phyloP scores from a whole-genome alignment of 306 rosid species.

The Vigna trinervia region DNA sequence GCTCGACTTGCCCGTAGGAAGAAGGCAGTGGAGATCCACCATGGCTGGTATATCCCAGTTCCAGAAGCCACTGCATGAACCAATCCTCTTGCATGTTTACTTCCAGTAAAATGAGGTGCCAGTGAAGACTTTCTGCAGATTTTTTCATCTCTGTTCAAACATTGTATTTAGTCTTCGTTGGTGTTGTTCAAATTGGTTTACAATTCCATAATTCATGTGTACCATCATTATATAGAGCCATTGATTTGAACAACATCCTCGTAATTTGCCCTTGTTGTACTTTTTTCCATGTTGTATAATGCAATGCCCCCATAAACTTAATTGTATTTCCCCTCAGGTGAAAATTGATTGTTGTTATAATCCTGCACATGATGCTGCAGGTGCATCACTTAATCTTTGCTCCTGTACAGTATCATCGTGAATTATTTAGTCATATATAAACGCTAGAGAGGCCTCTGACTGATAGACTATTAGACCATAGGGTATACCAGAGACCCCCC shows the following conservation, averaged over 20 bases:
- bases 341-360: background rate
- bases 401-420: too few species aligned
- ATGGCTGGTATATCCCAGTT: conserved; percentile 89
- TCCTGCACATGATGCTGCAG: conserved; percentile 3
- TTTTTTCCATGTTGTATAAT: conserved; percentile 20
- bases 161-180: conserved; percentile 43
- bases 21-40: conserved; percentile 91
- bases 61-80: conserved; percentile 58
- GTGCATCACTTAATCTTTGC: too few species aligned
- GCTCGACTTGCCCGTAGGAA: conserved; percentile 92
- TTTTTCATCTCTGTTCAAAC: conserved; percentile 32
- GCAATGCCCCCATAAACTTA: conserved; percentile 15
- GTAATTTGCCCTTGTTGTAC: conserved; percentile 25
- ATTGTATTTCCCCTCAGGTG: background rate
- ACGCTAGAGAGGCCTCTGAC: too few species aligned
- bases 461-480: too few species aligned
- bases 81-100: conserved; percentile 18
- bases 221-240: conserved; percentile 39
- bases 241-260: conserved; percentile 34
- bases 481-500: too few species aligned
- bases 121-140: conserved; percentile 35
- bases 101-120: conserved; percentile 31
- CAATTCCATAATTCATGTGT: conserved; percentile 26
- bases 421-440: too few species aligned
- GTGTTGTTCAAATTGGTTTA: conserved; percentile 37